Base-by-base conservation (phyloP, 2,329 filamentous ascomycete species). In the Alternaria gansuensis region DNA sequence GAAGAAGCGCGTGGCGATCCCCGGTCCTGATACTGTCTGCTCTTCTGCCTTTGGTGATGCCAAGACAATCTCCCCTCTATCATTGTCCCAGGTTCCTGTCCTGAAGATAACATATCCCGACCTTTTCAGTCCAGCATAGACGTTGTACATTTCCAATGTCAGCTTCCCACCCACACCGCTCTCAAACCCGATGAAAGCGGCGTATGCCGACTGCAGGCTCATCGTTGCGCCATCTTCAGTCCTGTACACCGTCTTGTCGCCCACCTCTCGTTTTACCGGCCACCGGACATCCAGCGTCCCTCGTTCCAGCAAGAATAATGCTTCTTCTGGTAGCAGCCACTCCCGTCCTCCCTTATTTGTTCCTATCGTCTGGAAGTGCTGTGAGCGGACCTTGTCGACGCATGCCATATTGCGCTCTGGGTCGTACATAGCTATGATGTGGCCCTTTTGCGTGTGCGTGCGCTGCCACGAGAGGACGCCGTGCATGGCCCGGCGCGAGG, bases 321-420 rank as follows among this genome's bases (percentile, higher is more conserved):
- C 91, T 78, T 99, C 95, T 74, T 99, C 95, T 0, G 94, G 94
- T 37, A 97, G 77, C 50, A 99, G 75, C 93, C 93, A 97, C 39
- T 93, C 80, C 62, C 85, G 87, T 29, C 71, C 71, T 1, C 62
- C 70, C 34, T 68, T 73, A 2, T 70, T 59, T 54, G 88, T 86
- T 0, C 95, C 95, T 75, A 94, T 88, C n/a, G 87, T 89, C 70
- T 87, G 87, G 75, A 90, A 89, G 74, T 88, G 84, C n/a, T 85
- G 84, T 1, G 92, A 91, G 61, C 85, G 89, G n/a, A 88, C 84
- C 40, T 87, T 88, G 43, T 92, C 87, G 3, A 96, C 84, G 54
- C 91, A 82, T 56, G 81, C 79, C 78, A 82, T 81, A 61, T 84
- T 79, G 44, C 81, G 79, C 36, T 88, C 84, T 1, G 90, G 88